Percentiles rank a stretch among this genome's conserved stretches.
Evolutionary conservation across 345 rosid species (phyloP).

Genomic region (Eucalyptus cloeziana): DNA sequence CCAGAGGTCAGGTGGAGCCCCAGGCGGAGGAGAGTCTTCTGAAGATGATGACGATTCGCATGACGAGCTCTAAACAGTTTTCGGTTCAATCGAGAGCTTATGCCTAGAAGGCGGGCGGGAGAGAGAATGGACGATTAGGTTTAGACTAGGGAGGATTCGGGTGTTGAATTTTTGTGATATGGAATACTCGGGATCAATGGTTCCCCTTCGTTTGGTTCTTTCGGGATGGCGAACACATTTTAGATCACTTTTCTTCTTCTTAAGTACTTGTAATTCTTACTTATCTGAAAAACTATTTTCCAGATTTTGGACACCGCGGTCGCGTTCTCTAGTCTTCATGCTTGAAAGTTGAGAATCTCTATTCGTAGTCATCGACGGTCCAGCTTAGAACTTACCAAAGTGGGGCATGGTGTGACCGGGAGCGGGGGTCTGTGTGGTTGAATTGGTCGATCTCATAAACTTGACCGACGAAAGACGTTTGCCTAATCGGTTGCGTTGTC

Average conservation of each 20-base stretch:
- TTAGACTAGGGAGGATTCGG: background rate
- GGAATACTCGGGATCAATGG: background rate
- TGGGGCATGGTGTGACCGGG: background rate
- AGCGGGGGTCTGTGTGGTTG: background rate
- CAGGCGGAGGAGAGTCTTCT: constrained; percentile 29
- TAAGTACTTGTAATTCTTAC: background rate
- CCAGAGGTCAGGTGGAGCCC: constrained; percentile 78
- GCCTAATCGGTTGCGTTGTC: background rate
- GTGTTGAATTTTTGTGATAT: background rate
- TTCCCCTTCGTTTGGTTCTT: background rate
- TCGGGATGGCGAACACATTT: background rate
- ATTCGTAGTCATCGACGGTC: background rate
- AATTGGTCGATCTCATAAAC: background rate
- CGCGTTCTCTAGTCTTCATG: background rate
- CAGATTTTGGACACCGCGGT: background rate
- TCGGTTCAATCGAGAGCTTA: background rate
- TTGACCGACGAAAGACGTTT: background rate
- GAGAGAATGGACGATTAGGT: background rate
- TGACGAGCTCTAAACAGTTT: constrained; percentile 40
- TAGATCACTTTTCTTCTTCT: background rate
- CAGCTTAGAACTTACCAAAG: background rate
- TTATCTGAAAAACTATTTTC: background rate
- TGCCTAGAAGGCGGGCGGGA: background rate
- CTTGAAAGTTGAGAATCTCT: background rate
- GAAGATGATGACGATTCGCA: constrained; percentile 37